Base-by-base conservation (phyloP, 2,329 filamentous ascomycete species). In the Fusarium coicis region DNA sequence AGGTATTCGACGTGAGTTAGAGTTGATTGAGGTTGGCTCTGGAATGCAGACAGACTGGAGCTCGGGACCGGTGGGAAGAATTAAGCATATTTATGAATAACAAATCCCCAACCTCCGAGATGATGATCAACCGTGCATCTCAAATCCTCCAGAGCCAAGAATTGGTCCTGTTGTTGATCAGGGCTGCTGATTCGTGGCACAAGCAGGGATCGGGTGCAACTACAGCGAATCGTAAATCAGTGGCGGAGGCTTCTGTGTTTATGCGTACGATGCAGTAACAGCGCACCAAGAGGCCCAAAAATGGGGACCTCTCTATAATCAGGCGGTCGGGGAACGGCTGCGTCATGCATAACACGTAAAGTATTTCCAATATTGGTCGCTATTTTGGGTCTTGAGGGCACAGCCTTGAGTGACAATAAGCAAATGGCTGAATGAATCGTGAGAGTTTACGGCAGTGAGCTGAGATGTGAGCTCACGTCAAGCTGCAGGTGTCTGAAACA, bases 211-310 rank as follows among this genome's bases (percentile, higher is more conserved):
- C 42, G 26, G 32, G 47, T 43, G 28, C 34, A 52, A 30, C 30
- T 34, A 40, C 37, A 65, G 32, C 66, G 66, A 69, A 69, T 69
- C 50, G 65, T 5, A 64, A 69, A 19, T 16, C 46, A 39, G 66
- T 69, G 66, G 66, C 66, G 68, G 65, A 53, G 39, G 61, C 44
- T 43, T 46, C 34, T 59, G 46, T 68, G 66, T 69, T 69, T 69
- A 69, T 69, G 66, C 66, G 63, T 62, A 47, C 44, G 40, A 57
- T 57, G 54, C 49, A 61, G 46, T 57, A 66, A 68, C 66, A 68
- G 40, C 66, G 50, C 66, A 68, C 65, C 54, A 37, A 30, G 14
- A 43, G 36, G 32, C 39, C 50, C 4, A 57, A 61, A 62, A 60
- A 14, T 60, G n/a, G 44, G 18, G 23, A 30, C 37, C 28, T 26